phyloP scores from a whole-genome alignment of 768 basidiomycete genomes.

The Panus rudis region DNA sequence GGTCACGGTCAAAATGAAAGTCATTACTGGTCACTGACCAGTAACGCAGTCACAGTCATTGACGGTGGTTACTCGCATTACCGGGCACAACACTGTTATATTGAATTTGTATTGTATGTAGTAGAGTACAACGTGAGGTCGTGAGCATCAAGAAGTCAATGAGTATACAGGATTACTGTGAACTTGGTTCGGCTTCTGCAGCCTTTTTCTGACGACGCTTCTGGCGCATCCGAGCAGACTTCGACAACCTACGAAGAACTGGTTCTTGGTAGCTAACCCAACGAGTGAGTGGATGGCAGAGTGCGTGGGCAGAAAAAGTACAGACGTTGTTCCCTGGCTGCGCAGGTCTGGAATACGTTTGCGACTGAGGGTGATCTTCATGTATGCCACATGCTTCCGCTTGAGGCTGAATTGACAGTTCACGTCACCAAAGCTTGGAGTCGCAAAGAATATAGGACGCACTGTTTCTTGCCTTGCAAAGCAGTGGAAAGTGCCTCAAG shows the following conservation, averaged over 20 bases:
- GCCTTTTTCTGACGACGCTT: constrained; percentile 37
- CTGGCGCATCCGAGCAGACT: constrained; percentile 47
- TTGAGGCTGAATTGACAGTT: constrained; percentile 34
- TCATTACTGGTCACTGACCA: too few relatives aligned
- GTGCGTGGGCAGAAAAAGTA: background rate
- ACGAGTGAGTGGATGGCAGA: background rate
- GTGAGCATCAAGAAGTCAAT: too few relatives aligned
- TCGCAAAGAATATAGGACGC: constrained; percentile 19
- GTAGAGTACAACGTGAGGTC: too few relatives aligned
- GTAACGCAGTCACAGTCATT: too few relatives aligned
- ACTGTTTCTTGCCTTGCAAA: constrained; percentile 58
- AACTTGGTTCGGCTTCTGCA: background rate
- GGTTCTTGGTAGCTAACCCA: constrained; percentile 50
- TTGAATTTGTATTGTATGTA: too few relatives aligned
- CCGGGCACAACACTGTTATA: too few relatives aligned
- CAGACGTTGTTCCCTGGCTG: background rate
- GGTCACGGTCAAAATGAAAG: too few relatives aligned
- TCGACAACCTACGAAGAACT: constrained; percentile 43
- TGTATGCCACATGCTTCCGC: constrained; percentile 53
- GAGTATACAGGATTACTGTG: too few relatives aligned
- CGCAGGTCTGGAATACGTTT: background rate
- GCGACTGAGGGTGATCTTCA: constrained; percentile 53
- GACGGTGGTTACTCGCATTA: too few relatives aligned
- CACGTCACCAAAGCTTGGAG: constrained; percentile 1
- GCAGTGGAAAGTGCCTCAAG: constrained; percentile 25